Conservation (phyloP, 2,329 filamentous ascomycete species). For the Sarocladium kiliense region DNA sequence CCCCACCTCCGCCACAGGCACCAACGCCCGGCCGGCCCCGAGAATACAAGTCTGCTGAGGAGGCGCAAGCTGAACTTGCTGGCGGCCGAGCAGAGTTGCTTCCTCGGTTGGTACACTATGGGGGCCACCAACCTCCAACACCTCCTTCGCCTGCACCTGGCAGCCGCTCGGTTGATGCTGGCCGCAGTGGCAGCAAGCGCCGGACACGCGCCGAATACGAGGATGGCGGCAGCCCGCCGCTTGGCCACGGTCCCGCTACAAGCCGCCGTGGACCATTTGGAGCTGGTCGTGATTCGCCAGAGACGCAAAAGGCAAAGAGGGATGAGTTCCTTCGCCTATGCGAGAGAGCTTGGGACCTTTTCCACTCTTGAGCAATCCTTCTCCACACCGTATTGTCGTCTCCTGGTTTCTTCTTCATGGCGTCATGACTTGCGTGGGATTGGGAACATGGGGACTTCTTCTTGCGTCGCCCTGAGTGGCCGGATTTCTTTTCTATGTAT, state of each 20-base stretch:
- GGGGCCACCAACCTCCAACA: constrained; percentile 86
- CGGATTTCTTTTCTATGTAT: not conserved
- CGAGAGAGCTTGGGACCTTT: constrained; percentile 90
- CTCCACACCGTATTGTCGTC: not conserved
- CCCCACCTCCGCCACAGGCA: constrained; percentile 41
- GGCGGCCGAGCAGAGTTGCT: constrained; percentile 89
- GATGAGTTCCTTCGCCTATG: constrained; percentile 88
- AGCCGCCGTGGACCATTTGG: constrained; percentile 67
- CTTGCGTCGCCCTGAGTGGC: not conserved
- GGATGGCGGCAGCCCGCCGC: constrained; percentile 80
- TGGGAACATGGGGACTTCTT: not conserved
- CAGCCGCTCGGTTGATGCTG: constrained; percentile 39
- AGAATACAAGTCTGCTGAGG: constrained; percentile 93
- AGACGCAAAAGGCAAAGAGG: constrained; percentile 79
- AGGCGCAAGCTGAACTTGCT: constrained; percentile 84
- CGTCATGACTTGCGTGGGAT: not conserved
- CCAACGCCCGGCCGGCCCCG: constrained; percentile 61
- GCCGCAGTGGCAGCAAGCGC: constrained; percentile 61
- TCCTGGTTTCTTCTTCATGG: constrained; percentile 14
- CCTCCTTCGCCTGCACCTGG: constrained; percentile 73
- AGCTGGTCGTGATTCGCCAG: constrained; percentile 75
- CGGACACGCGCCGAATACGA: constrained; percentile 88
- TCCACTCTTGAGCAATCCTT: constrained; percentile 66
- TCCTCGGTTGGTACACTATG: constrained; percentile 93
- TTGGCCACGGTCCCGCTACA: constrained; percentile 66